These are phyloP conservation scores for Phytopythium vexans DNA, from an alignment of 352 stramenopile species.

Conservation along the genomic window DNA sequence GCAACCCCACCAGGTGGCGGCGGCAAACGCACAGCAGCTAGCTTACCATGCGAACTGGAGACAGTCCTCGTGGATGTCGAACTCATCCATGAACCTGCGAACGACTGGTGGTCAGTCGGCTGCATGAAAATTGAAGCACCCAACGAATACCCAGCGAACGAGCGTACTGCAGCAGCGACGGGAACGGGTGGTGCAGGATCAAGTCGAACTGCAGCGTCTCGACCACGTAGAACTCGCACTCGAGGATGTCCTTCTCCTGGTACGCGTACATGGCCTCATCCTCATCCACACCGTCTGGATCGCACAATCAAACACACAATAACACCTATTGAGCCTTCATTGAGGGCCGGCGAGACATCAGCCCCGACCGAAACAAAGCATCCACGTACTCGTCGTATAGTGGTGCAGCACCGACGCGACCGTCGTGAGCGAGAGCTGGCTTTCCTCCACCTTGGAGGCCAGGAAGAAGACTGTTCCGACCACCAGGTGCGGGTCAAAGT, in stretches of 20 bases:
- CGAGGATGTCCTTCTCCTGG: slow-evolving; percentile 87
- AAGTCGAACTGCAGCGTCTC: slow-evolving; percentile 86
- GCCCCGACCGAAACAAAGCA: background rate
- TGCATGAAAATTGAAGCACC: background rate
- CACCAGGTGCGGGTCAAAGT: slow-evolving; percentile 86
- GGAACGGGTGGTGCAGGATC: slow-evolving; percentile 86
- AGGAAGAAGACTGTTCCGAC: slow-evolving; percentile 85
- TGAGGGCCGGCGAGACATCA: no score
- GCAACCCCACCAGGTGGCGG: background rate
- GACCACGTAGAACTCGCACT: slow-evolving; percentile 90
- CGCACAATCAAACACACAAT: background rate
- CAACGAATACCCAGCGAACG: background rate
- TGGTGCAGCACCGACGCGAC: slow-evolving; percentile 82
- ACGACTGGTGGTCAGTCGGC: background rate
- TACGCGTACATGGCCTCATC: slow-evolving; percentile 88
- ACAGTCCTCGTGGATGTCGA: slow-evolving; percentile 84
- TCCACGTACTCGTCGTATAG: slow-evolving; percentile 74
- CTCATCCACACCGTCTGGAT: slow-evolving; percentile 71
- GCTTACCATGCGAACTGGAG: slow-evolving; percentile 78
- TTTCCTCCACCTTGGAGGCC: slow-evolving; percentile 86
- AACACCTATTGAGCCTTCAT: no score
- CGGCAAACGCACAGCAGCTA: background rate
- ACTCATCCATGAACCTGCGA: slow-evolving; percentile 74
- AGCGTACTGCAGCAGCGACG: slow-evolving; percentile 72
- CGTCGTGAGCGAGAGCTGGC: slow-evolving; percentile 73